A percentile compares a stretch with the other conserved stretches of the same genome.
Conservation (phyloP, 805 yeast species). For the Blastobotrys chiropterorum region DNA sequence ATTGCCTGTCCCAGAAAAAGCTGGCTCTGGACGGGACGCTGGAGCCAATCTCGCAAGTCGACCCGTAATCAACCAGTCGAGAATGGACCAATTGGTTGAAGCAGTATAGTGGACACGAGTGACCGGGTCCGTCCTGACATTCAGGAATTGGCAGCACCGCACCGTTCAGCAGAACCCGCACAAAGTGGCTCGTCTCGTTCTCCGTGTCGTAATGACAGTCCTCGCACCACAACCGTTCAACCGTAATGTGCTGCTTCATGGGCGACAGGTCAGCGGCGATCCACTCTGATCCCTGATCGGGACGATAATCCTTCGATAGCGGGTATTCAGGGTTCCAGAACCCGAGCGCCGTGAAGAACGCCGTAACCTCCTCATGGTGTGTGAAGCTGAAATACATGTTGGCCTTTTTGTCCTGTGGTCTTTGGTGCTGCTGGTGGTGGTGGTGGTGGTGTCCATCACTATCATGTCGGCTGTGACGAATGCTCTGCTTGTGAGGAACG, state of each 20-base stretch:
- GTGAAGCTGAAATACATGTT: constrained; percentile 2
- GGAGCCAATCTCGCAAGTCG: constrained; percentile 16
- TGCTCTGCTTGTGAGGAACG: background rate
- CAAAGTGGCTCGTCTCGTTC: constrained; percentile 16
- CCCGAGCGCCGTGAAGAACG: background rate
- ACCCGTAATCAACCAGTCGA: constrained; percentile 10
- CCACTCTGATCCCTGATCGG: background rate
- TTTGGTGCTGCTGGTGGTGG: background rate
- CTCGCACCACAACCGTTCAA: constrained; percentile 25
- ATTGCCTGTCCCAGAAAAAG: background rate
- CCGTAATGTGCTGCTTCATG: constrained; percentile 25
- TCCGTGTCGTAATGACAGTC: constrained; percentile 17
- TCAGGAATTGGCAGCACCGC: constrained; percentile 46
- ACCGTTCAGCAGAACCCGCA: constrained; percentile 46
- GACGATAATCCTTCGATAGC: background rate
- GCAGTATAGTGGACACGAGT: constrained; percentile 37
- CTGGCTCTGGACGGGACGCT: background rate
- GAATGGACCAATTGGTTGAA: constrained; percentile 18
- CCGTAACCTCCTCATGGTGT: background rate
- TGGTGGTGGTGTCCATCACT: background rate
- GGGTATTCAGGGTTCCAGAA: constrained; percentile 3
- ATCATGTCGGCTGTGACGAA: background rate
- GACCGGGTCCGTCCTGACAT: constrained; percentile 51
- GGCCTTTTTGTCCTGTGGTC: background rate
- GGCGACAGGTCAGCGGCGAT: constrained; percentile 17